Evolutionary conservation across 179 eudicot genomes (phyloP).

Genomic region (Spinacia oleracea): DNA sequence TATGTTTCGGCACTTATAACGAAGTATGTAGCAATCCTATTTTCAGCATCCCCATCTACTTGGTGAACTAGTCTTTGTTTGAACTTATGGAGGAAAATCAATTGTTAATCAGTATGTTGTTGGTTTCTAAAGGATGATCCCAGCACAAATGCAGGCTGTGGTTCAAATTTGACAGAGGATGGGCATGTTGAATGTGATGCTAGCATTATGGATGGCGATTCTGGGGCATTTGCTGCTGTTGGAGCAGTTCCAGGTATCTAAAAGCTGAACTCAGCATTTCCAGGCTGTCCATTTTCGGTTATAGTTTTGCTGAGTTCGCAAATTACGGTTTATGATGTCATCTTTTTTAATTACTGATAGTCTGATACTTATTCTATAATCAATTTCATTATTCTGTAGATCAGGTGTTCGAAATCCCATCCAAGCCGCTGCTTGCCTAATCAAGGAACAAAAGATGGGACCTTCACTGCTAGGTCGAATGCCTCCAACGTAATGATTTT

Average conservation of each 20-base stretch:
- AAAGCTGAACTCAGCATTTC: constrained; percentile 5
- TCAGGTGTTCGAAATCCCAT: constrained; percentile 89
- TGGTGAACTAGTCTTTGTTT: too few relatives aligned
- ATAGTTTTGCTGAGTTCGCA: neutral
- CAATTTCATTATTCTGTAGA: constrained; percentile 34
- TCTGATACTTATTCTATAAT: constrained; percentile 13
- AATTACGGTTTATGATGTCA: neutral
- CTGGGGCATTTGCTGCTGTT: constrained; percentile 93
- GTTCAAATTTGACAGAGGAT: constrained; percentile 94
- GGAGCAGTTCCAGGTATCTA: constrained; percentile 93
- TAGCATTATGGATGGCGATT: constrained; percentile 83
- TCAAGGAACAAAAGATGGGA: constrained; percentile 72
- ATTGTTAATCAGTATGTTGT: neutral
- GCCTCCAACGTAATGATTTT: constrained; percentile 55
- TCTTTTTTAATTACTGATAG: neutral
- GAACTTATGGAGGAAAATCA: too few relatives aligned
- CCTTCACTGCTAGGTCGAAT: constrained; percentile 78
- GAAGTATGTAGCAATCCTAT: too few relatives aligned
- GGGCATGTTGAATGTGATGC: constrained; percentile 99
- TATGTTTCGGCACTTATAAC: too few relatives aligned
- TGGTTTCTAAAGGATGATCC: constrained; percentile 73
- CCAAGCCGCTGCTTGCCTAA: constrained; percentile 68
- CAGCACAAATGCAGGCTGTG: constrained; percentile 90
- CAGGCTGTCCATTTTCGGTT: neutral
- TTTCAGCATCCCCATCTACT: too few relatives aligned